Percentiles rank a stretch among this genome's conserved stretches.
phyloP scores from a whole-genome alignment of 345 rosid species.

The Ailanthus altissimus region DNA sequence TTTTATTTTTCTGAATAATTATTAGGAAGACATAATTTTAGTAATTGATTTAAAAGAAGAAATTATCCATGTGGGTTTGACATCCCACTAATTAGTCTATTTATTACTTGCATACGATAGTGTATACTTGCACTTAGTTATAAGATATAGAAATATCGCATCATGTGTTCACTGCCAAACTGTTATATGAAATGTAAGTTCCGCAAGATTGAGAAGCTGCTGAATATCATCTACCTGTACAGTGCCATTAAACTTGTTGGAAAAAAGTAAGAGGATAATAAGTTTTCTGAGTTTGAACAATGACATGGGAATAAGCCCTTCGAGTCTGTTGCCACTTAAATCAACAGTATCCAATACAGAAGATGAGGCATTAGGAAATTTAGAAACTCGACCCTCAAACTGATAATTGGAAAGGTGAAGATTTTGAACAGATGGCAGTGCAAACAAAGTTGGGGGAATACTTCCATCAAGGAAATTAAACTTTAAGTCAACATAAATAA shows the following conservation, averaged over 20 bases:
- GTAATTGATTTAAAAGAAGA: too few species aligned
- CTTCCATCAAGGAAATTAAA: conserved; percentile 35
- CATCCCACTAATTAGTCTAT: too few species aligned
- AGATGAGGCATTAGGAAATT: neutral
- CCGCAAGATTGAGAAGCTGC: conserved; percentile 28
- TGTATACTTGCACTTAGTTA: too few species aligned
- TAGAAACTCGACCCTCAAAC: conserved; percentile 22
- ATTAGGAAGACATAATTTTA: too few species aligned
- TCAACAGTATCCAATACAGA: conserved; percentile 30
- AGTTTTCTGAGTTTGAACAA: conserved; percentile 29
- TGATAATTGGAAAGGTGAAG: conserved; percentile 29
- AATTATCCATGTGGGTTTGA: too few species aligned
- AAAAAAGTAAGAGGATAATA: conserved; percentile 33
- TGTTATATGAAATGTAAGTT: conserved; percentile 44
- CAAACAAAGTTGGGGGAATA: conserved; percentile 32
- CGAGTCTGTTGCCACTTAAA: conserved; percentile 41
- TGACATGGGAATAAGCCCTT: conserved; percentile 26
- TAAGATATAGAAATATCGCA: too few species aligned
- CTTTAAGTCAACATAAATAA: conserved; percentile 33
- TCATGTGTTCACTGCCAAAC: conserved; percentile 31
- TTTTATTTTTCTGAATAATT: too few species aligned
- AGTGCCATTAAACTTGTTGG: conserved; percentile 47
- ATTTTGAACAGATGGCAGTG: conserved; percentile 22
- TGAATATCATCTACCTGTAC: conserved; percentile 19
- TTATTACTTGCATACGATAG: too few species aligned